Percentiles rank a stretch among this genome's conserved stretches.
Conservation (phyloP, 192 early-diverging fungal species). For the Umbelopsis vinacea region DNA sequence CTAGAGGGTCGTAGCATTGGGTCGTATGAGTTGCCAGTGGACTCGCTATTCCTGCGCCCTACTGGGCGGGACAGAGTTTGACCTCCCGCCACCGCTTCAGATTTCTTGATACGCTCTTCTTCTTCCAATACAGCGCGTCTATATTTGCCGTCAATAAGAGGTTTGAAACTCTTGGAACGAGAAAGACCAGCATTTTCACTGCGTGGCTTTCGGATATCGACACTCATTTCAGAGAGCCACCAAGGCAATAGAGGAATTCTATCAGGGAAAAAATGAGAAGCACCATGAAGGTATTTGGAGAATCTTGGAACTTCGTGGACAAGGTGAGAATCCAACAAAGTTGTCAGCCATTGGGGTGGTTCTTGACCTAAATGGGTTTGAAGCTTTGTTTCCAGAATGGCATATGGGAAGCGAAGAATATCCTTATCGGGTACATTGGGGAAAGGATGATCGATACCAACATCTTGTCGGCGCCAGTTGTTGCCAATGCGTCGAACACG, state of each 20-base stretch:
- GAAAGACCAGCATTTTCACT: slow-evolving; percentile 38
- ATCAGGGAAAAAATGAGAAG: slow-evolving; percentile 48
- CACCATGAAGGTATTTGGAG: slow-evolving; percentile 53
- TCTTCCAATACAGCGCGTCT: slow-evolving; percentile 34
- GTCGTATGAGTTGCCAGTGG: slow-evolving; percentile 14
- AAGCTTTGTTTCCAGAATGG: slow-evolving; percentile 39
- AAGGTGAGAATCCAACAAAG: slow-evolving; percentile 43
- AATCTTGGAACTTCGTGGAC: slow-evolving; percentile 55
- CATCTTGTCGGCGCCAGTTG: slow-evolving; percentile 43
- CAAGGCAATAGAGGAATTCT: slow-evolving; percentile 52
- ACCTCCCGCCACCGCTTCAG: slow-evolving; percentile 17
- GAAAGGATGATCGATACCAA: slow-evolving; percentile 49
- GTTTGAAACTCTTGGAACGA: slow-evolving; percentile 41
- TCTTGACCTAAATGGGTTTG: slow-evolving; percentile 45
- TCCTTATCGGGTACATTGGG: slow-evolving; percentile 26
- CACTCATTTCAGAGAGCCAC: slow-evolving; percentile 58
- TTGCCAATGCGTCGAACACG: slow-evolving; percentile 67
- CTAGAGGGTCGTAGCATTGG: slow-evolving; percentile 14
- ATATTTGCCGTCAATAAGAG: slow-evolving; percentile 40
- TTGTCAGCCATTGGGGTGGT: slow-evolving; percentile 34
- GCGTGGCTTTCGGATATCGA: slow-evolving; percentile 54
- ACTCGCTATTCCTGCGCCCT: background rate
- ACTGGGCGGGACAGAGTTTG: background rate
- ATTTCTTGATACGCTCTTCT: slow-evolving; percentile 25
- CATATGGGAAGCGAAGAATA: slow-evolving; percentile 41